Base-by-base conservation (phyloP, 345 rosid genomes). In the Aurinia saxatilis region DNA sequence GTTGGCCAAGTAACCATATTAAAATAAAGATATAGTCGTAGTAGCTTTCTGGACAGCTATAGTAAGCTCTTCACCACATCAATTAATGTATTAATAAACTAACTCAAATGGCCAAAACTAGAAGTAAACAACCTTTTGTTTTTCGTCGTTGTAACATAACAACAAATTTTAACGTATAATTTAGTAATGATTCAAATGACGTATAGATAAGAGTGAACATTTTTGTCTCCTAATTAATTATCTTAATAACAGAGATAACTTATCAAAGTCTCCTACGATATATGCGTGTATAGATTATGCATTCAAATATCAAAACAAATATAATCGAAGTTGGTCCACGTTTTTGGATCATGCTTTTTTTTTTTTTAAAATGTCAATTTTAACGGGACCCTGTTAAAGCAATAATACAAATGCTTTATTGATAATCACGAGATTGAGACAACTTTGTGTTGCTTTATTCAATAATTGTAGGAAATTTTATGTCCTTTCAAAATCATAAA, bases 41-140 rank as follows among this genome's bases (percentile, higher is more conserved):
- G 63, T 54, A 53, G 63, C 57, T 70, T 54, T 70, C 74, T 46
- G 6, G 63, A 62, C 63, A 54, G 68, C 68, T 62, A 54, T 5
- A 15, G 41, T 50, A 42, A 49, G 65, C 44, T 10, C 29, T 38
- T 16, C 10, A 10, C 16, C 12, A 60, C 44, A 53, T 61, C 50
- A 53, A 36, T 35, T 46, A 36, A 36, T 38, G 7, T 37, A 25
- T 62, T 25, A 38, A 27, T 49, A 49, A 7, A 16, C 57, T 7
- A 37, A 62, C 27, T 15, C 29, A 0, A 52, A 13, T 62, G 31
- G 57, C 63, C 57, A 54, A 38, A 51, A 54, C 13, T 30, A 70
- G 50, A 46, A 30, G 42, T 29, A 45, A 61, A 37, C 51, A 36
- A 44, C 50, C 3, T 37, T 54, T 55, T 10, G 30, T 27, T 27